Conservation (phyloP, 2,329 filamentous ascomycete genomes). For the Aspergillus phoenicis region DNA sequence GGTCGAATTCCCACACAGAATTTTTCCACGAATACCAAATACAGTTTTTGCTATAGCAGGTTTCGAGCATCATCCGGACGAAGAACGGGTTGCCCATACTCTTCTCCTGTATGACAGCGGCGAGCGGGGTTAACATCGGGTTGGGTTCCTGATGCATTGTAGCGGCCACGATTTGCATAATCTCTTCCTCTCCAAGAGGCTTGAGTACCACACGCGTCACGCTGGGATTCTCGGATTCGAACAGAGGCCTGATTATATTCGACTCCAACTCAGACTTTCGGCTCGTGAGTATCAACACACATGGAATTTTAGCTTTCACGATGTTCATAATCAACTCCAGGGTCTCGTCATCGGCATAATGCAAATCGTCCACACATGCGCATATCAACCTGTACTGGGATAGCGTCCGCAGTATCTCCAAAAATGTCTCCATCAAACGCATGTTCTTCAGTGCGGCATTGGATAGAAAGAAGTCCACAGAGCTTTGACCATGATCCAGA, state of each 20-base stretch:
- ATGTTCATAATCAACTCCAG: conserved; percentile 82
- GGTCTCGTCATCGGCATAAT: conserved; percentile 87
- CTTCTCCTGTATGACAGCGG: conserved; percentile 84
- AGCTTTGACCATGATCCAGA: conserved; percentile 39
- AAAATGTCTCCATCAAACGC: conserved; percentile 81
- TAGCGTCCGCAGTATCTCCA: conserved; percentile 82
- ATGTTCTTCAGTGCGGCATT: conserved; percentile 55
- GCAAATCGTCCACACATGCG: conserved; percentile 84
- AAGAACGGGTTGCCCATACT: conserved; percentile 88
- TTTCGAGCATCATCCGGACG: conserved; percentile 85
- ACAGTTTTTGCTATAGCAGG: conserved; percentile 81
- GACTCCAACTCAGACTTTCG: conserved; percentile 66
- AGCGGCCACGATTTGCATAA: conserved; percentile 77
- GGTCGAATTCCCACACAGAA: conserved; percentile 79
- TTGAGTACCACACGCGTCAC: conserved; percentile 71
- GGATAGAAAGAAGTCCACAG: conserved; percentile 42
- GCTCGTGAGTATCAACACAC: conserved; percentile 79
- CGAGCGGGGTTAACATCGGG: conserved; percentile 74
- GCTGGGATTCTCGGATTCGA: conserved; percentile 54
- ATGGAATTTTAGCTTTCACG: conserved; percentile 73
- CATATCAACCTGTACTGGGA: conserved; percentile 84
- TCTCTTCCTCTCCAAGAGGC: conserved; percentile 76
- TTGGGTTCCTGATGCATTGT: conserved; percentile 72
- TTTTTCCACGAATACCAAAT: conserved; percentile 89
- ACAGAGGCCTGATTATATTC: conserved; percentile 43